A percentile compares a stretch with the other conserved stretches of the same genome.
Evolutionary conservation across 305 asterid genomes (phyloP).

Genomic region (Fraxinus greggii): DNA sequence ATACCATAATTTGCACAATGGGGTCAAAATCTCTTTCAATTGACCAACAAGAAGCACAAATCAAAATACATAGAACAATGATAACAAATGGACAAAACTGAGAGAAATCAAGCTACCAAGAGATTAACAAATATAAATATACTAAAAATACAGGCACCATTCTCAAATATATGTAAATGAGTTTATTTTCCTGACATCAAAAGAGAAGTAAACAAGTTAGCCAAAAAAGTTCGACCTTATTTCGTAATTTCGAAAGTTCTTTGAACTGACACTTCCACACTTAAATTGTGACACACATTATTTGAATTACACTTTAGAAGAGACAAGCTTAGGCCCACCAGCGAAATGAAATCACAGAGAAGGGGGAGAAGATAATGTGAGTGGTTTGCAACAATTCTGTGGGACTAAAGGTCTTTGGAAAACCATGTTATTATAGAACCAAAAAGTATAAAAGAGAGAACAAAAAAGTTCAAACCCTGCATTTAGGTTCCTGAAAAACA

Average conservation of each 20-base stretch:
- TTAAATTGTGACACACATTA: background rate
- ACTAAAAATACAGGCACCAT: background rate
- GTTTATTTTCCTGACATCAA: background rate
- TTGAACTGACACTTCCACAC: background rate
- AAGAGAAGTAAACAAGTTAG: background rate
- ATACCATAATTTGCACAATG: background rate
- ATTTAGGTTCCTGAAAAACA: background rate
- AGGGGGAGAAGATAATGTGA: background rate
- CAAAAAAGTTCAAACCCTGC: background rate
- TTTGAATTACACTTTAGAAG: background rate
- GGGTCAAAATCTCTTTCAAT: background rate
- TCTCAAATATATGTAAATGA: background rate
- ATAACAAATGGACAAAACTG: background rate
- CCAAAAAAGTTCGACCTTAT: background rate
- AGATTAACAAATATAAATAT: background rate
- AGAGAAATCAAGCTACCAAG: background rate
- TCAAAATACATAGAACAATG: background rate
- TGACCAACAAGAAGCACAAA: background rate
- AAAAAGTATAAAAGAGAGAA: background rate
- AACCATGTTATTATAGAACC: background rate
- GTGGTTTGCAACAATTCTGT: background rate
- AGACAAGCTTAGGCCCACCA: background rate
- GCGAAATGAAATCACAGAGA: background rate
- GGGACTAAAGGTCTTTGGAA: background rate
- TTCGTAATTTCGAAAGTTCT: background rate